Evolutionary conservation across 805 yeast species (phyloP), one percentile per base, ranked within the genome.

Genomic region (Lipomyces chichibuensis): DNA sequence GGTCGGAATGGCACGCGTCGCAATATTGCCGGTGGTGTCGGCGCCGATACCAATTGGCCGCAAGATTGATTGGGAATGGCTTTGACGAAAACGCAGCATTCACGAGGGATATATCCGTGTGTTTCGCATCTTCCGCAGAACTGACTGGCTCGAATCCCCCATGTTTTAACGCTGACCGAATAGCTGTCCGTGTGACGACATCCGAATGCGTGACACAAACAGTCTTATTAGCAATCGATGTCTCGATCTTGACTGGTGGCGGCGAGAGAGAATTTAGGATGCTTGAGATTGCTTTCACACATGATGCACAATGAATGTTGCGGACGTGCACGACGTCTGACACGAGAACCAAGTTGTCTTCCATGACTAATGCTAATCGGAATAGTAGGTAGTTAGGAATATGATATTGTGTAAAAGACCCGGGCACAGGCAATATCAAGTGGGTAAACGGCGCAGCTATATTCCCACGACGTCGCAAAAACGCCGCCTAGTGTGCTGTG

Each of bases 291-390:
- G 73, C 66, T 6, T 54, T 55, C 52, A 69, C 73, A 52, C 74
- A 72, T 20, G 74, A 67, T 7, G 65, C 33, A 64, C 74, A 72
- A 52, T 72, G 74, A 37, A 72, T 67, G 46, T 72, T 72, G 59
- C 65, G 65, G 52, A 72, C 66, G 29, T 68, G 59, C 33, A 71
- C 51, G 17, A 64, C 51, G 52, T 67, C 70, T 32, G 66, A 61
- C n/a, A 65, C 60, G 7, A 65, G 62, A 8, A 9, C n/a, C 39
- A 62, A 61, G 35, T 52, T 33, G 62, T 65, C 65, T 51, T 64
- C 68, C 68, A 66, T 66, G 49, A 17, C 49, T 43, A 37, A 8
- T 17, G 49, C 23, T 43, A n/a, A n/a, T n/a, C 9, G 49, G 2
- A 43, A 43, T 13, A n/a, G 14, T 11, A 13, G 14, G 17, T 37